Evolutionary conservation across 2,329 filamentous ascomycete genomes (phyloP).

Genomic region (Aspergillaceae sp.): DNA sequence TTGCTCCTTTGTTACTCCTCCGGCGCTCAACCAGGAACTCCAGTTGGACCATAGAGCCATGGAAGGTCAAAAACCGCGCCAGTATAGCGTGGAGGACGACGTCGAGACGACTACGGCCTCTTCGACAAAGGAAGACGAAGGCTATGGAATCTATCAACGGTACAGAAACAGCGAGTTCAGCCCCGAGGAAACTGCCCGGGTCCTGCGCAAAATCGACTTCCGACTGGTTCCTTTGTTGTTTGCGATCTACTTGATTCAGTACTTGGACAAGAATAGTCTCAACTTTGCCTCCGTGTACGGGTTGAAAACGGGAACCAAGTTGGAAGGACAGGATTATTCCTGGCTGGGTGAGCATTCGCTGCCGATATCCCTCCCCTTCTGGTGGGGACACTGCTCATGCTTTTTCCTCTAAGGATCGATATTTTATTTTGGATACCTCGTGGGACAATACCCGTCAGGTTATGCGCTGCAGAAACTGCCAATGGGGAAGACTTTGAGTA

Average conservation of each 20-base stretch:
- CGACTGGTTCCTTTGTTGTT: conserved; percentile 50
- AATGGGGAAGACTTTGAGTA: conserved; percentile 38
- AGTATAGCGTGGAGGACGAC: conserved; percentile 4
- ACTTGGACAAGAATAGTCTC: conserved; percentile 51
- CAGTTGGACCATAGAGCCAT: not conserved
- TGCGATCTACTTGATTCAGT: conserved; percentile 43
- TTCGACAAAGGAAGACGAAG: conserved; percentile 25
- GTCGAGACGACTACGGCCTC: conserved; percentile 5
- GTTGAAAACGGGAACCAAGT: conserved; percentile 18
- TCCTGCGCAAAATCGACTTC: conserved; percentile 50
- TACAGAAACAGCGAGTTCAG: conserved; percentile 14
- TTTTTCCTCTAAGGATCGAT: conserved; percentile 26
- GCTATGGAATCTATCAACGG: conserved; percentile 29
- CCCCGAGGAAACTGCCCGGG: conserved; percentile 17
- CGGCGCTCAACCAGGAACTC: not conserved
- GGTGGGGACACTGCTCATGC: no score
- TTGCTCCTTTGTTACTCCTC: no score
- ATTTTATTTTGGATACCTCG: conserved; percentile 44
- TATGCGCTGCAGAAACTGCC: conserved; percentile 39
- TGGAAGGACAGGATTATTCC: conserved; percentile 19
- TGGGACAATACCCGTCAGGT: conserved; percentile 39
- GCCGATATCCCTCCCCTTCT: no score
- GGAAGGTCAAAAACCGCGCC: not conserved
- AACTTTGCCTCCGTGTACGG: conserved; percentile 26
- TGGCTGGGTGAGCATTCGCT: conserved; percentile 14